Evolutionary conservation across 1,284 basidiomycete species (phyloP), one percentile per base, ranked within the genome.

Genomic region (Testicularia cyperi): DNA sequence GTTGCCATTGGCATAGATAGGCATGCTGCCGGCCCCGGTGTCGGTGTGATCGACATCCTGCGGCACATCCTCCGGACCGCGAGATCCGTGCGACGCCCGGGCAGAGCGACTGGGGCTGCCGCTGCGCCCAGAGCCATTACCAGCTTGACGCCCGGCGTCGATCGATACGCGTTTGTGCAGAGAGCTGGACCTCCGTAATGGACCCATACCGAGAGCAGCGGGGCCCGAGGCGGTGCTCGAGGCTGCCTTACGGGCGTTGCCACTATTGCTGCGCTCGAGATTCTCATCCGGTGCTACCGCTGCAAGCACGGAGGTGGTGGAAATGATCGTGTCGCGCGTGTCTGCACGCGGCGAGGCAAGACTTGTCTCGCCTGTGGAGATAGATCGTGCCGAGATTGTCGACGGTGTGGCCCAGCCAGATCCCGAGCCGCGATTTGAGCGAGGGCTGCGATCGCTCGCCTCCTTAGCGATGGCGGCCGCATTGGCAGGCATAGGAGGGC

Each of bases 311-410:
- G 16, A 20, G 9, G 33, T 35, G 13, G 16, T 9, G 9, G 33
- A 6, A 20, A 18, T 15, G 6, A 22, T 6, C 9, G 24, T 14
- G 12, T 53, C 43, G 15, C 42, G 25, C 5, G 38, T 19, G 7
- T 41, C 49, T 6, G 37, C 34, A 2, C 28, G 42, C 4, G 49
- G 41, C 2, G 38, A 40, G 9, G 51, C 43, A 18, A 48, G 38
- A 20, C 46, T 49, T 7, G 57, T 61, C 23, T 61, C 57, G 5
- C 46, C 46, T 6, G 57, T 61, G 6, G 57, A 61, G 1, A 38
- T 30, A 8, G 57, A 55, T 1, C 43, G 13, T 0, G 57, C 51
- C 15, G 51, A 54, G 25, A 46, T 34, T 12, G 45, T 61, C 5
- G 46, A 46, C 1, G 57, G 51, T 6, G 57, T 54, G 1, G 51